Evolutionary conservation across 2,329 filamentous ascomycete genomes (phyloP).

Genomic region (Colletotrichum neosansevieriae): DNA sequence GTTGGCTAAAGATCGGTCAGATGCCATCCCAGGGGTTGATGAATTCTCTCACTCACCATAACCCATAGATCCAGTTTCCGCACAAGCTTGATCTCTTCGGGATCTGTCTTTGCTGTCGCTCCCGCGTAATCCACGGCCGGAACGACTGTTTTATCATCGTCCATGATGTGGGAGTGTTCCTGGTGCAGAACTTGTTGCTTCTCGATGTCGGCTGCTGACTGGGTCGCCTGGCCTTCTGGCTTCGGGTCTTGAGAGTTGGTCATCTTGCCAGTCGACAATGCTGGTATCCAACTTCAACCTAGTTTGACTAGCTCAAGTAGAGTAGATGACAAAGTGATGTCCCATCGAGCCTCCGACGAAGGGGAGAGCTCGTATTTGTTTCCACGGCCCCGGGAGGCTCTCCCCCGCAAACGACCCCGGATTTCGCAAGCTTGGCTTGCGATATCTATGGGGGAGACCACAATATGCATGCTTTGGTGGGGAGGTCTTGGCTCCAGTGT

Average conservation of each 20-base stretch:
- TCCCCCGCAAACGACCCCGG: conserved; percentile 35
- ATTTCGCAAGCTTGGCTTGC: conserved; percentile 31
- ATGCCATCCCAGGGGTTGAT: rapidly evolving
- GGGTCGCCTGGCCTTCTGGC: background rate
- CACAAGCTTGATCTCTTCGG: conserved; percentile 53
- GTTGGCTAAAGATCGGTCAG: conserved; percentile 45
- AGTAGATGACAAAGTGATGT: background rate
- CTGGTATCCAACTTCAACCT: background rate
- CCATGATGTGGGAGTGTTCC: conserved; percentile 29
- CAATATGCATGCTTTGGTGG: background rate
- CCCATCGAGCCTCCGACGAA: background rate
- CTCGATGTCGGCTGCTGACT: conserved; percentile 12
- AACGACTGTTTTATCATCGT: conserved; percentile 18
- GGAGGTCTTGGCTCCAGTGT: too few species aligned
- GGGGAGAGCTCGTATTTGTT: conserved; percentile 3
- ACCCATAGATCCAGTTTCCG: conserved; percentile 54
- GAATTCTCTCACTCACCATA: conserved; percentile 44
- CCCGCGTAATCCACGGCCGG: conserved; percentile 51
- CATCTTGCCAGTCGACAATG: conserved; percentile 1
- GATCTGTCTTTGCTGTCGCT: conserved; percentile 54
- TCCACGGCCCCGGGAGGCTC: background rate
- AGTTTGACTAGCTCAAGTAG: background rate
- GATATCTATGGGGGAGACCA: conserved; percentile 17
- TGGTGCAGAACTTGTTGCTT: conserved; percentile 34
- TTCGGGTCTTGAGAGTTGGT: background rate